Conservation (phyloP, 176 grass and related monocot genomes). For the Oryza meridionalis region DNA sequence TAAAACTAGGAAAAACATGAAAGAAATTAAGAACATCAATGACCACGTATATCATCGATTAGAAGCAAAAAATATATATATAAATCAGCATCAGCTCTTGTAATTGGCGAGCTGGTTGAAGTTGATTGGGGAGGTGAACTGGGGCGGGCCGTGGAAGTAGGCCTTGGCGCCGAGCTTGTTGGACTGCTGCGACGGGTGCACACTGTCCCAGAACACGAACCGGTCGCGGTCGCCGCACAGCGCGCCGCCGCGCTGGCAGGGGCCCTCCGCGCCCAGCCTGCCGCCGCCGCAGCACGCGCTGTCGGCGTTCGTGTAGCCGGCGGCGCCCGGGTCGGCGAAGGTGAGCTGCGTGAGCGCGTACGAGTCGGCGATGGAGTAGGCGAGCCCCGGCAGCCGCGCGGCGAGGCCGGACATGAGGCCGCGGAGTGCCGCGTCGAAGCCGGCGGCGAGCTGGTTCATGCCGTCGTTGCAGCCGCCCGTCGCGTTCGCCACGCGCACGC, state of each 20-base stretch:
- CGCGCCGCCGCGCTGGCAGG: neutral
- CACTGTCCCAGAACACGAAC: constrained; percentile 41
- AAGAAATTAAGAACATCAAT: too few species aligned
- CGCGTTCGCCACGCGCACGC: neutral
- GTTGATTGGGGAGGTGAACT: constrained; percentile 18
- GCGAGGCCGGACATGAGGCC: neutral
- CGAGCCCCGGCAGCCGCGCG: constrained; percentile 17
- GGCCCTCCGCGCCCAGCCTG: constrained; percentile 2
- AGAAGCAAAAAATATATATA: too few species aligned
- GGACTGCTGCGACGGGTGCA: constrained; percentile 39
- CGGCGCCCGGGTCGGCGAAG: neutral
- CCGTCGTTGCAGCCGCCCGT: constrained; percentile 30
- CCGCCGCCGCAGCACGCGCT: constrained; percentile 50
- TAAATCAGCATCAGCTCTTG: neutral
- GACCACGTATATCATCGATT: too few species aligned
- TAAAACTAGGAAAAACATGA: neutral
- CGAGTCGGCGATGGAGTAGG: constrained; percentile 43
- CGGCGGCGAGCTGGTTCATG: constrained; percentile 34
- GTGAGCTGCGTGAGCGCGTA: neutral
- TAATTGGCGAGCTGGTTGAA: constrained; percentile 35
- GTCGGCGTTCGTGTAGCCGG: constrained; percentile 18
- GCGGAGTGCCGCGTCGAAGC: constrained; percentile 18
- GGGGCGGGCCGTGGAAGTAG: neutral
- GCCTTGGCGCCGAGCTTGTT: neutral
- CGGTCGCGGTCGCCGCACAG: constrained; percentile 26